Evolutionary conservation across 2,329 filamentous ascomycete genomes (phyloP).

Genomic region (Lasiodiplodia hormozganensis): DNA sequence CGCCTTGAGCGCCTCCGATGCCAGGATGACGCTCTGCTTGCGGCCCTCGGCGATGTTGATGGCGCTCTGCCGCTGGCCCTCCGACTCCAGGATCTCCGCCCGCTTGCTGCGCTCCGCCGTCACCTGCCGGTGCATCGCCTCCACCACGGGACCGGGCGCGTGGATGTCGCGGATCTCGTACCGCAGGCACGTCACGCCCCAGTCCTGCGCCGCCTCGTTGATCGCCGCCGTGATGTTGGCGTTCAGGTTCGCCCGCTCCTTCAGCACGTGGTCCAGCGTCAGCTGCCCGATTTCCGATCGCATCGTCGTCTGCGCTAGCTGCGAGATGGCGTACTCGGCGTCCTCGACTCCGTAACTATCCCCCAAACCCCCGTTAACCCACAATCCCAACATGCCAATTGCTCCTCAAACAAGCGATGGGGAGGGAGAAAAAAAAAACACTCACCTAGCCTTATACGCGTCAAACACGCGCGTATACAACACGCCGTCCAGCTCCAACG

Average conservation of each 20-base stretch:
- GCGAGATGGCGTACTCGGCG: constrained; percentile 97
- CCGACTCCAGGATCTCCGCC: constrained; percentile 95
- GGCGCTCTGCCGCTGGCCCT: constrained; percentile 94
- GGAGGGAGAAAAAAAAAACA: constrained; percentile 16
- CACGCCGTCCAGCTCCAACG: constrained; percentile 92
- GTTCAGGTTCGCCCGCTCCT: constrained; percentile 95
- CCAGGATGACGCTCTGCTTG: constrained; percentile 96
- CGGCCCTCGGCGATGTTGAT: constrained; percentile 99
- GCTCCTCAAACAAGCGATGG: neutral
- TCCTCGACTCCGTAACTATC: constrained; percentile 95
- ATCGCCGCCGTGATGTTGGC: constrained; percentile 98
- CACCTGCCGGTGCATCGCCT: constrained; percentile 98
- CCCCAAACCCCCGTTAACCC: constrained; percentile 2
- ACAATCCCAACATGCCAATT: neutral
- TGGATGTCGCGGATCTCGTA: constrained; percentile 99
- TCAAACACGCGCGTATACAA: constrained; percentile 96
- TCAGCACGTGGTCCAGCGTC: constrained; percentile 94
- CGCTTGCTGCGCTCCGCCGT: constrained; percentile 97
- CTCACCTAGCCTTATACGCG: constrained; percentile 93
- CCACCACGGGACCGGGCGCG: constrained; percentile 89
- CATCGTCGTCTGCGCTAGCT: constrained; percentile 98
- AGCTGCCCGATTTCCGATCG: constrained; percentile 97
- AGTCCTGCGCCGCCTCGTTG: constrained; percentile 95
- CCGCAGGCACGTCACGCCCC: constrained; percentile 93
- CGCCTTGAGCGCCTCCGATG: constrained; percentile 86